phyloP scores from a whole-genome alignment of 768 basidiomycete genomes.

The Rhizopogon vulgaris region DNA sequence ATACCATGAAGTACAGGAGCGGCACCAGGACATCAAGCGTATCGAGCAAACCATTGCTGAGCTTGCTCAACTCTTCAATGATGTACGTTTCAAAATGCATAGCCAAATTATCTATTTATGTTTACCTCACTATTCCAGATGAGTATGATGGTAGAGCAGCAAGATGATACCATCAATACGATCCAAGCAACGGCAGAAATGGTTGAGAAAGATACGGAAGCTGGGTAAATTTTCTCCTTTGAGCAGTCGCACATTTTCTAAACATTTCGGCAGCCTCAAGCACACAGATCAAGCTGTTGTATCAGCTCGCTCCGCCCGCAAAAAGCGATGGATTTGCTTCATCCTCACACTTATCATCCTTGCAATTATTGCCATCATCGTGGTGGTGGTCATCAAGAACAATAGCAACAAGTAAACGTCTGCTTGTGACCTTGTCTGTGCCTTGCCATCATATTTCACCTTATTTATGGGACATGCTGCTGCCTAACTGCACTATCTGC shows the following conservation, averaged over 20 bases:
- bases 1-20: slow-evolving; percentile 94
- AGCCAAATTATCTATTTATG: not conserved
- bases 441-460: slow-evolving; percentile 6
- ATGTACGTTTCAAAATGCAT: slow-evolving; percentile 43
- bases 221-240: slow-evolving; percentile 49
- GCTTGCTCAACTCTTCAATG: slow-evolving; percentile 93
- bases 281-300: slow-evolving; percentile 85
- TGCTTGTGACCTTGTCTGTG: slow-evolving; percentile 17
- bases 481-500: not conserved
- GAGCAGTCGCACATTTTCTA: slow-evolving; percentile 3
- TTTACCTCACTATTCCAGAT: slow-evolving; percentile 45
- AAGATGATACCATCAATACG: slow-evolving; percentile 79
- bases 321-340: slow-evolving; percentile 98
- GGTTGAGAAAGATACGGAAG: slow-evolving; percentile 80
- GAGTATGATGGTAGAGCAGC: slow-evolving; percentile 92
- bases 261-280: slow-evolving; percentile 44
- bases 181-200: slow-evolving; percentile 73
- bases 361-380: slow-evolving; percentile 59
- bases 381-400: slow-evolving; percentile 49
- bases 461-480: not conserved
- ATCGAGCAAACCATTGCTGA: slow-evolving; percentile 92
- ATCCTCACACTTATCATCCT: slow-evolving; percentile 60
- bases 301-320: slow-evolving; percentile 83
- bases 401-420: slow-evolving; percentile 29
- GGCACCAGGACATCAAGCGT: slow-evolving; percentile 92